Evolutionary conservation across 164 flowering plant species (phyloP), one percentile per base, ranked within the genome.

Genomic region (Malania oleifera): DNA sequence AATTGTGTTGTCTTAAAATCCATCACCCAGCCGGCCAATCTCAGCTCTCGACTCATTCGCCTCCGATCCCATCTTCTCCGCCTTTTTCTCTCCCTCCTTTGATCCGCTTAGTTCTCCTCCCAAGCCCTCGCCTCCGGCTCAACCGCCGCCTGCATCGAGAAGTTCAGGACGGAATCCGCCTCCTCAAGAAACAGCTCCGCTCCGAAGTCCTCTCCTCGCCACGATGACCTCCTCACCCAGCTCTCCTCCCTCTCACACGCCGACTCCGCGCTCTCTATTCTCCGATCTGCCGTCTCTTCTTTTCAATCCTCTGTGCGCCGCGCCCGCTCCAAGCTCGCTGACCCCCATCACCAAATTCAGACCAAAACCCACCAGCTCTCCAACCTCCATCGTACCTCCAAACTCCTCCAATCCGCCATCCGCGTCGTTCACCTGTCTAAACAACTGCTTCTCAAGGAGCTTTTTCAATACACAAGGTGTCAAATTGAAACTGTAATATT

Each of bases 61-160:
- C 45, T 63, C 77, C 52, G 96, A 93, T 44, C 95, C 91, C 19
- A 70, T 86, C 60, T 82, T 93, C 85, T 86, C 98, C 31, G 77
- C 84, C 6, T 93, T 93, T 62, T 86, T 93, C 68, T 90, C 98
- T 41, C 65, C 87, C 0, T 75, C 79, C 60, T 93, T 93, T 79
- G 70, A 79, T 59, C 98, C 58, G 68, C 92, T 24, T 69, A 66
- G 19, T 93, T 93, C 87, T 93, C 98, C 73, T 86, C 98, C 54
- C 78, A 85, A 56, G 97, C 97, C 44, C 96, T 93, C 54, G 74
- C 87, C 61, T 82, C 98, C 55, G 96, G 95, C 57, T 90, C 98
- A 29, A 82, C 98, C 24, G 97, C 96, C 47, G 79, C 97, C 63
- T 73, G 86, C 47, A 86, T 91, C 68, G 98, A 93, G 69, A 82